Evolutionary conservation across 2,329 filamentous ascomycete genomes (phyloP).

Genomic region (Fusarium luffae): DNA sequence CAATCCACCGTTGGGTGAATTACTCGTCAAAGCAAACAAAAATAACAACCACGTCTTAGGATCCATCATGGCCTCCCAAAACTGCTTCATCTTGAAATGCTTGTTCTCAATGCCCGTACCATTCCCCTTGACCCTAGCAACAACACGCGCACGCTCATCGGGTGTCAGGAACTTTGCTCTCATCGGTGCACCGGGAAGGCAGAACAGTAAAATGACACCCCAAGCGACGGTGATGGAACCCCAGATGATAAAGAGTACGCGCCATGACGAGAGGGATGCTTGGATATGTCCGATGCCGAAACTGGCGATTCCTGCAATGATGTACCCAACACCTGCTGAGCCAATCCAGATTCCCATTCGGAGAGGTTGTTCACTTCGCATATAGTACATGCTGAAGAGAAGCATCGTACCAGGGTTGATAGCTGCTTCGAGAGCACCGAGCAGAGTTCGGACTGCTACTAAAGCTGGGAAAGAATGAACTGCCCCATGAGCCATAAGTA

Average conservation of each 20-base stretch:
- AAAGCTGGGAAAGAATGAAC: not conserved
- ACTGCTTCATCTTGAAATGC: slow-evolving; percentile 58
- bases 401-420: slow-evolving; percentile 30
- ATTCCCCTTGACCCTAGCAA: slow-evolving; percentile 61
- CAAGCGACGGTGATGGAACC: slow-evolving; percentile 53
- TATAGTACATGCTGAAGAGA: slow-evolving; percentile 39
- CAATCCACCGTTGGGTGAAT: slow-evolving; percentile 66
- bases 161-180: slow-evolving; percentile 60
- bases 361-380: slow-evolving; percentile 25
- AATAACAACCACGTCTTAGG: slow-evolving; percentile 71
- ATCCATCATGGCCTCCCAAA: slow-evolving; percentile 61
- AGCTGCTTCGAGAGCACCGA: slow-evolving; percentile 8
- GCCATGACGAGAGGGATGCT: slow-evolving; percentile 13
- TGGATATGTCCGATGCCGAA: slow-evolving; percentile 39
- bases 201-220: slow-evolving; percentile 64
- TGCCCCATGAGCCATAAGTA: slow-evolving; percentile 12
- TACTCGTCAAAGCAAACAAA: slow-evolving; percentile 60
- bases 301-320: slow-evolving; percentile 35
- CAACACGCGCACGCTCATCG: slow-evolving; percentile 59
- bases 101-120: slow-evolving; percentile 66
- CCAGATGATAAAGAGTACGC: slow-evolving; percentile 34
- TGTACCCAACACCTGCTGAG: slow-evolving; percentile 28
- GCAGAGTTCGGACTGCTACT: not conserved
- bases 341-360: slow-evolving; percentile 39
- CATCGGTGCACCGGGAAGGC: slow-evolving; percentile 65